Evolutionary conservation across 768 basidiomycete genomes (phyloP), one percentile per base, ranked within the genome.

Genomic region (Russula vinacea): DNA sequence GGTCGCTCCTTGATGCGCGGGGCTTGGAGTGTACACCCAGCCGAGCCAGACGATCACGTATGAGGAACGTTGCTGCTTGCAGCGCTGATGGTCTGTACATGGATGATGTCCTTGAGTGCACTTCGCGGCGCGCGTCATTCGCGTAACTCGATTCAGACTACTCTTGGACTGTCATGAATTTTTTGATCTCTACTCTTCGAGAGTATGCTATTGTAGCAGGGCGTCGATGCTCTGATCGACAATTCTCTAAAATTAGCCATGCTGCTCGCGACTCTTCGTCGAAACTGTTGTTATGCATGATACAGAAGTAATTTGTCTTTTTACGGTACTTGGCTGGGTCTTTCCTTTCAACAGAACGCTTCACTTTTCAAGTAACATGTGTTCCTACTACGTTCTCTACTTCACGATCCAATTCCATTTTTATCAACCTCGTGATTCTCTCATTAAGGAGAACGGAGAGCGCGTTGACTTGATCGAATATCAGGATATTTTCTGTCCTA

Each of bases 71-170:
- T 24, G 32, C 11, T 32, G 45, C n/a, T 47, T 47, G 45, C 11
- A 22, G 45, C 4, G 45, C 22, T n/a, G 52, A 60, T 13, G 51
- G 51, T 32, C n/a, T 45, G 51, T 42, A 35, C 29, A 26, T n/a
- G 53, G 33, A 11, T 22, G 52, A 26, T 57, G 63, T 62, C 61
- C 69, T 72, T 74, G 37, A 67, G 73, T 75, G 73, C 68, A 65
- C 73, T 75, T 74, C 37, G 71, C 66, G 66, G 73, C 69, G 64
- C 74, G 60, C 26, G 54, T 55, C 13, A 57, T 62, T 50, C 17
- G 60, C 53, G 65, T 44, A 72, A 76, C 74, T 74, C 71, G 72
- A 75, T 69, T 76, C 74, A 74, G 74, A 74, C 75, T 75, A 75
- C 64, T 74, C 70, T 73, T 33, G 64, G 64, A 29, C 69, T 74